These are phyloP conservation scores for Pelargonium fulgidum DNA, from an alignment of 441 rosid genomes.

Conservation along the genomic window DNA sequence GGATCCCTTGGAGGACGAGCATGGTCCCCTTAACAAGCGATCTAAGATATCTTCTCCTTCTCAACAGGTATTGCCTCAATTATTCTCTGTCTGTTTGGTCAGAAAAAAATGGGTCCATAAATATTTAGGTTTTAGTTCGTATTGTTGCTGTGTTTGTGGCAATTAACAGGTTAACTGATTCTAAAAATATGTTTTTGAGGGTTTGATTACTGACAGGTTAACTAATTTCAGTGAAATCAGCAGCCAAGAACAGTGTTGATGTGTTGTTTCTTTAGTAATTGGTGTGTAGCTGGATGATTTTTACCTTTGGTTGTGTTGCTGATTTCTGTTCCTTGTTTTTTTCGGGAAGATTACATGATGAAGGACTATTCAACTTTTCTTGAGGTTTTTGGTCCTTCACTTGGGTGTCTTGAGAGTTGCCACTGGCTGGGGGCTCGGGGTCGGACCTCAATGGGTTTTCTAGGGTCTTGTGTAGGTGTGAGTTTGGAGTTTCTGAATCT, in stretches of 20 bases:
- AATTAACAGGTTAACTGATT: too few species aligned
- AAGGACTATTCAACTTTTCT: neutral
- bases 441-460: neutral
- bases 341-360: neutral
- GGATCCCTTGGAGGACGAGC: constrained; percentile 28
- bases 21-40: constrained; percentile 30
- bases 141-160: neutral
- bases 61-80: neutral
- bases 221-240: neutral
- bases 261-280: neutral
- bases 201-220: neutral
- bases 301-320: neutral
- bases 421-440: neutral
- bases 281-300: neutral
- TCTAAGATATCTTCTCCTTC: constrained; percentile 7
- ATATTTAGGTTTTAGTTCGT: neutral
- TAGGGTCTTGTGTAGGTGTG: neutral
- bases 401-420: neutral
- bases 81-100: constrained; percentile 18
- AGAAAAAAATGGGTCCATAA: constrained; percentile 8
- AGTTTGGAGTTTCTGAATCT: neutral
- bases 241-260: neutral
- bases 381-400: neutral
- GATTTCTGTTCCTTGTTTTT: neutral
- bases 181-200: neutral